phyloP scores from a whole-genome alignment of 495 filamentous ascomycete genomes.

The Neurospora sp. region DNA sequence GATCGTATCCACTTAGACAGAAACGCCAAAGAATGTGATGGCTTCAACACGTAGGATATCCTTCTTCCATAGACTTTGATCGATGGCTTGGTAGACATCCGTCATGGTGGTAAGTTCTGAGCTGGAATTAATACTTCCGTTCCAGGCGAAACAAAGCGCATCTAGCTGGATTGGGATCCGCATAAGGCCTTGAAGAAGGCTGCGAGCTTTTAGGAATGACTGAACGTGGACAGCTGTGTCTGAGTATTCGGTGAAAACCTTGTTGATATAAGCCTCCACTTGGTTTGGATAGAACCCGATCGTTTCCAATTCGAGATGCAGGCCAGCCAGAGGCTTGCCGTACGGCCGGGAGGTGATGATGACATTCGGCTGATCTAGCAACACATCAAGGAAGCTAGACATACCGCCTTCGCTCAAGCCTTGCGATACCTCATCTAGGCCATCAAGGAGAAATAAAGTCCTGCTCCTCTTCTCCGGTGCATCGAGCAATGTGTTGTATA shows the following conservation, averaged over 20 bases:
- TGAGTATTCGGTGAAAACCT: conserved; percentile 7
- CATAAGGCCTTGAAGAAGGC: too few species aligned
- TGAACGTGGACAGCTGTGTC: conserved; percentile 17
- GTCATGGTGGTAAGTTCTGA: too few species aligned
- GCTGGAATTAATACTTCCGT: too few species aligned
- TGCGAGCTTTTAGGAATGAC: conserved; percentile 27
- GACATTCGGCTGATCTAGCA: conserved; percentile 27
- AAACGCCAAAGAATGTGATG: too few species aligned
- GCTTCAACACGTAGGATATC: too few species aligned
- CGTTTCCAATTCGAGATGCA: conserved; percentile 22
- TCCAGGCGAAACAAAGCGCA: too few species aligned
- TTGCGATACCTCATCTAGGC: conserved; percentile 31
- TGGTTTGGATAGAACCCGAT: conserved; percentile 28
- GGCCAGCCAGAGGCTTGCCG: conserved; percentile 5
- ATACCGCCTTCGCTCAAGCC: conserved; percentile 11
- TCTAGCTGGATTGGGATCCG: too few species aligned
- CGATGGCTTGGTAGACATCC: too few species aligned
- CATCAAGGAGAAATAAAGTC: conserved; percentile 31
- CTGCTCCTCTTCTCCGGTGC: conserved; percentile 2
- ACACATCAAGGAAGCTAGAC: conserved; percentile 16
- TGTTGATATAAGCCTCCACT: conserved; percentile 20
- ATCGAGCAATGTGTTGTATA: too few species aligned
- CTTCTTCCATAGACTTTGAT: too few species aligned
- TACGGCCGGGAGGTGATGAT: conserved; percentile 30
- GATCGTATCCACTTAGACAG: too few species aligned